Evolutionary conservation across 2,329 filamentous ascomycete genomes (phyloP).

Genomic region (Samsoniella hepiali): DNA sequence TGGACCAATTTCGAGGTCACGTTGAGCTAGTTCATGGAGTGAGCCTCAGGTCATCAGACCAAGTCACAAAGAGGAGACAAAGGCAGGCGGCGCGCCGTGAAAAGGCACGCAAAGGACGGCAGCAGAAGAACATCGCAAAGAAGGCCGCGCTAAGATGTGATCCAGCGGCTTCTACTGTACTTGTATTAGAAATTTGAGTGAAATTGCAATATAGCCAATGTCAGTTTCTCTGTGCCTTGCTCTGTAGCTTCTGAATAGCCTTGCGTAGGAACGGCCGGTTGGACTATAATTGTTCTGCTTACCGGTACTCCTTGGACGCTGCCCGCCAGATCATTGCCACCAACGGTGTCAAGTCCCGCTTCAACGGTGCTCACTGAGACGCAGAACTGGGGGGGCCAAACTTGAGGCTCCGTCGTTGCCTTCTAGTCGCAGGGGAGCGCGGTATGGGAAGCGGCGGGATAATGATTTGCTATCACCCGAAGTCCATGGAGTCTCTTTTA

Average conservation of each 20-base stretch:
- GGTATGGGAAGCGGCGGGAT: too few species aligned
- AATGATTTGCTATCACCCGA: too few species aligned
- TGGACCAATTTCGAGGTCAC: neutral
- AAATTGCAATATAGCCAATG: too few species aligned
- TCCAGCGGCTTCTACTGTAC: neutral
- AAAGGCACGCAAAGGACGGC: neutral
- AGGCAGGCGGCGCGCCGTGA: neutral
- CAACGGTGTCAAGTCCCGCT: conserved; percentile 98
- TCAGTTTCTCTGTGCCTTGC: too few species aligned
- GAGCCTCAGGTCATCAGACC: neutral
- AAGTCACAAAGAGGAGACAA: neutral
- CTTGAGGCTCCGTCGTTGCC: too few species aligned
- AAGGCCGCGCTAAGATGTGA: neutral
- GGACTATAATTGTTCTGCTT: too few species aligned
- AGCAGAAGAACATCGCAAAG: neutral
- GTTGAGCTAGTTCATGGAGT: neutral
- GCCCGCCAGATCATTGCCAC: conserved; percentile 94
- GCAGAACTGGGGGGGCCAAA: too few species aligned
- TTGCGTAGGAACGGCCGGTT: too few species aligned
- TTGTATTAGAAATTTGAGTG: too few species aligned
- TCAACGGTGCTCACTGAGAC: conserved; percentile 99
- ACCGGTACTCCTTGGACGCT: conserved; percentile 91
- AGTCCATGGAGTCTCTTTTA: too few species aligned
- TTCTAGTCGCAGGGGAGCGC: too few species aligned
- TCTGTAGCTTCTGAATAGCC: too few species aligned